Evolutionary conservation across 129 eudicot genomes (phyloP), one percentile per base, ranked within the genome.

Genomic region (Artemisia tridentata): DNA sequence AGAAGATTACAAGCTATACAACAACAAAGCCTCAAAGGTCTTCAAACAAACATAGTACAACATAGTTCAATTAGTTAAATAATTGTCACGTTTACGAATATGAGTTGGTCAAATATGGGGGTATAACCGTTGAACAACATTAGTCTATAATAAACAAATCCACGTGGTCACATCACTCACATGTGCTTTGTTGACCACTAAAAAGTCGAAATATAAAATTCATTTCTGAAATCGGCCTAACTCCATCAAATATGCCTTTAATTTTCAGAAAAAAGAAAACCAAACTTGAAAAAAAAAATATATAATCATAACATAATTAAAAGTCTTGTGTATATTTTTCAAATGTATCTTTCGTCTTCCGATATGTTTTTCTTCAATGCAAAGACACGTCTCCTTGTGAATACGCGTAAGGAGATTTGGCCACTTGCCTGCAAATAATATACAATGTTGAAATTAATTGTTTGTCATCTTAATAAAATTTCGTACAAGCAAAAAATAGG

Each of bases 351-450:
- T 62, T 69, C 57, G 60, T 2, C 72, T 12, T 67, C 12, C 51
- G 50, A 72, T 10, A 13, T 25, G 21, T 16, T 55, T 61, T 45
- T 21, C 49, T 63, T 71, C 50, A 78, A 8, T 55, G 81, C 53
- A 12, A 27, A 71, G 72, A 55, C 17, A 48, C 53, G 71, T 54
- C 71, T 78, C 65, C 81, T 64, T 71, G 72, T 78, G 81, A 78
- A 78, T 29, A 64, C 67, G 77, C 77, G 71, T 77, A 77, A 3
- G 81, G 81, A 52, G 67, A 63, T 54, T 43, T 3, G 11, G 68
- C 25, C 67, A 54, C 81, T 57, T 78, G 77, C 72, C 81, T 78
- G 81, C 67, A 71, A 20, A 77, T 45, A 5, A 10, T 55, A 14
- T 0, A 3, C 55, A 71, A 34, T 15, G 12, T 67, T 13, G 5